Evolutionary conservation across 208 protist species (phyloP).

Genomic region (Chromosphaera perkinsii): DNA sequence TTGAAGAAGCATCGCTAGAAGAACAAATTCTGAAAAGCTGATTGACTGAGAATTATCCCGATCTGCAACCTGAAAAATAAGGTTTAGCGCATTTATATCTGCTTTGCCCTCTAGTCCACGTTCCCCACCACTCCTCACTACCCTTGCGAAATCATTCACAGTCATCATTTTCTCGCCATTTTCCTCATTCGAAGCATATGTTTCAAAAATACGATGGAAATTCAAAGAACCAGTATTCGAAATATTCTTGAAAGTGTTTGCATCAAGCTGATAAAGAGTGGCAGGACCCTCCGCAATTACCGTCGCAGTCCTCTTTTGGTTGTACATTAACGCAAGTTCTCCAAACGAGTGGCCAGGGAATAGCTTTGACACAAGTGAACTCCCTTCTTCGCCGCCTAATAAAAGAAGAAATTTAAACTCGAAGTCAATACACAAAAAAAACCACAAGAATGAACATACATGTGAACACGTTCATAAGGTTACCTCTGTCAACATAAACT

Average conservation of each 20-base stretch:
- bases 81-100: neutral
- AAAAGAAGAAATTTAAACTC: too few species aligned
- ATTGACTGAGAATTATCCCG: neutral
- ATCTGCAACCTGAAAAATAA: constrained; percentile 11
- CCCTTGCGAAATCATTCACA: neutral
- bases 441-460: too few species aligned
- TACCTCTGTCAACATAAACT: neutral
- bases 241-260: neutral
- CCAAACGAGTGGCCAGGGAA: neutral
- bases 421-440: too few species aligned
- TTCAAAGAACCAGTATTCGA: neutral
- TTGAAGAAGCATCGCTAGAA: constrained; percentile 8
- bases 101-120: neutral
- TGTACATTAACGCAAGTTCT: constrained; percentile 12
- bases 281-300: neutral
- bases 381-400: neutral
- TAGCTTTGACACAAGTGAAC: neutral
- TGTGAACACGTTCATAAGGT: too few species aligned
- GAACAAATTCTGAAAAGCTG: constrained; percentile 18
- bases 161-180: constrained; percentile 6
- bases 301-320: neutral
- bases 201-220: neutral
- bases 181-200: neutral
- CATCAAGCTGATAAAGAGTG: neutral
- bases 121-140: neutral